Conservation (phyloP, 1,284 basidiomycete genomes). For the Cutaneotrichosporon mucoides region DNA sequence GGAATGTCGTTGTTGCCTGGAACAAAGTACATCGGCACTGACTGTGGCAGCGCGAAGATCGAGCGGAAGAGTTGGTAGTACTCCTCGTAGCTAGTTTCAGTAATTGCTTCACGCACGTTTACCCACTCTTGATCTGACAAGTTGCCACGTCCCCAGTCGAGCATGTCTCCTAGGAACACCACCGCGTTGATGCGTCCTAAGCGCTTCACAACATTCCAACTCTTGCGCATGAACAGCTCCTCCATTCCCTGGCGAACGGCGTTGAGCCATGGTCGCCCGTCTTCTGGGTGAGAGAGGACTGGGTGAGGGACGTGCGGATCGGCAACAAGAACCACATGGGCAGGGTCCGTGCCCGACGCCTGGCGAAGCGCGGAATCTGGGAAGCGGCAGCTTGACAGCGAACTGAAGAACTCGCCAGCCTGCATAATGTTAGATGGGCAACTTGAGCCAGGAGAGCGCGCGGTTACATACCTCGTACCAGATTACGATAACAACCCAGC, state of each 20-base stretch:
- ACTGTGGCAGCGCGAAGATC: slow-evolving; percentile 56
- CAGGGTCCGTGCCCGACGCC: slow-evolving; percentile 38
- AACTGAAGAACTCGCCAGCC: slow-evolving; percentile 48
- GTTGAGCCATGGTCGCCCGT: slow-evolving; percentile 42
- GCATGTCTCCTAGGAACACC: slow-evolving; percentile 76
- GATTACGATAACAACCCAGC: slow-evolving; percentile 61
- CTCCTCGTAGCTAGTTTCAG: slow-evolving; percentile 56
- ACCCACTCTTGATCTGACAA: slow-evolving; percentile 64
- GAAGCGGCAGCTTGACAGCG: slow-evolving; percentile 47
- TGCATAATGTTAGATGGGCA: slow-evolving; percentile 6
- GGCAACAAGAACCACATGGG: slow-evolving; percentile 67
- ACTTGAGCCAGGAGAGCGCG: not conserved
- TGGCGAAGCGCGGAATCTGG: slow-evolving; percentile 39
- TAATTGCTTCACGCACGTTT: not conserved
- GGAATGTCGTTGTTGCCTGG: slow-evolving; percentile 84
- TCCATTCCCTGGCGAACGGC: slow-evolving; percentile 56
- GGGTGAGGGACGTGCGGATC: slow-evolving; percentile 71
- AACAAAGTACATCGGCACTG: slow-evolving; percentile 58
- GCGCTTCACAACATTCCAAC: slow-evolving; percentile 62
- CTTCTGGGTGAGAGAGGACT: slow-evolving; percentile 51
- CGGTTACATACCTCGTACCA: slow-evolving; percentile 63
- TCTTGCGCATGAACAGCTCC: slow-evolving; percentile 68
- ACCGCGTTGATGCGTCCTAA: slow-evolving; percentile 64
- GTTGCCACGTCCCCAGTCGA: slow-evolving; percentile 62
- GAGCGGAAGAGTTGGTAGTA: slow-evolving; percentile 61